Conservation (phyloP, 2,329 filamentous ascomycete species). For the Macrophomina pseudophaseolina region DNA sequence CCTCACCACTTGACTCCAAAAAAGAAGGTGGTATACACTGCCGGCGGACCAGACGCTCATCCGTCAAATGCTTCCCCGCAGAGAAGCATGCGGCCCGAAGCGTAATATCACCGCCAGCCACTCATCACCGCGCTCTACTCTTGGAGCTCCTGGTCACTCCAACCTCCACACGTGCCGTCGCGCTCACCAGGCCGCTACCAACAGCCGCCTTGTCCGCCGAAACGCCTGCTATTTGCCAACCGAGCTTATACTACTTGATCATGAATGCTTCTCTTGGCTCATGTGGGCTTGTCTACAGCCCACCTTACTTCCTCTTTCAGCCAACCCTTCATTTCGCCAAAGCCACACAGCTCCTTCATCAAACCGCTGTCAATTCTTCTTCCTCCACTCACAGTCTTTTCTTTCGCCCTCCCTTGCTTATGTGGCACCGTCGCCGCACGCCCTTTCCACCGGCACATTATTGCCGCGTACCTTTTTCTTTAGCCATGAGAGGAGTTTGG, state of each 20-base stretch:
- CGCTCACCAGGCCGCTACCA: background rate
- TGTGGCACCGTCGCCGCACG: conserved; percentile 3
- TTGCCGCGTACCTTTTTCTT: background rate
- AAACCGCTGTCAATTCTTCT: background rate
- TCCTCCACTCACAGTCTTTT: background rate
- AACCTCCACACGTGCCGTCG: conserved; percentile 3
- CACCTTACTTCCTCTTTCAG: conserved; percentile 14
- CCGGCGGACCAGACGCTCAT: background rate
- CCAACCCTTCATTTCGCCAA: conserved; percentile 12
- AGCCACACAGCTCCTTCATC: conserved; percentile 14
- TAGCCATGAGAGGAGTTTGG: background rate
- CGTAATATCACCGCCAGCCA: conserved; percentile 15
- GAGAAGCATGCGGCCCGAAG: conserved; percentile 20
- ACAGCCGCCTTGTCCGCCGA: background rate
- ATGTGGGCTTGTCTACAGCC: conserved; percentile 12
- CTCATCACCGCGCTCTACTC: background rate
- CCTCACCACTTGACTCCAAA: conserved; percentile 13
- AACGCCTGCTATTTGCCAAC: background rate
- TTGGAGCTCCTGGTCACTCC: background rate
- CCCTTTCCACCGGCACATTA: background rate
- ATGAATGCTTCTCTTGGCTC: background rate
- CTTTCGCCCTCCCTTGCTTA: conserved; percentile 14
- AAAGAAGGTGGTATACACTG: conserved; percentile 22
- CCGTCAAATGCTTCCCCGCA: conserved; percentile 10
- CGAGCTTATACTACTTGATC: background rate